Conservation (phyloP, 257 asterid species). For the Solanum phureja region DNA sequence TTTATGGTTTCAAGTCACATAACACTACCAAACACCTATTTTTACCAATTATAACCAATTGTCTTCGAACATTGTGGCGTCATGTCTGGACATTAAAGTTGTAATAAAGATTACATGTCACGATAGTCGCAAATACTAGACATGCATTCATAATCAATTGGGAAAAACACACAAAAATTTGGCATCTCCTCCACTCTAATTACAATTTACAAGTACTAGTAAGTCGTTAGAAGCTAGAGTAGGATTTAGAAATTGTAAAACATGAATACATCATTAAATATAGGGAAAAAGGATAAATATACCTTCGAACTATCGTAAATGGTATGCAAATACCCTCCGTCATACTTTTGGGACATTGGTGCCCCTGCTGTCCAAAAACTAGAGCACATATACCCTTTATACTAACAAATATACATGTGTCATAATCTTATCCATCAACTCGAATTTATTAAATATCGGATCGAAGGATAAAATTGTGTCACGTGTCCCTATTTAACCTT, state of each 20-base stretch:
- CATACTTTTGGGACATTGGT: no score
- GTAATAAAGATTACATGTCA: not conserved
- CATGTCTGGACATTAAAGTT: not conserved
- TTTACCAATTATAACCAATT: not conserved
- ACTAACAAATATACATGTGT: no score
- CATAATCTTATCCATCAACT: no score
- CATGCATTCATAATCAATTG: not conserved
- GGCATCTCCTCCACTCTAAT: not conserved
- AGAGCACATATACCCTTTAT: no score
- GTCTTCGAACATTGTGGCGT: not conserved
- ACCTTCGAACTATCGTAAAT: no score
- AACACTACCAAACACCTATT: not conserved
- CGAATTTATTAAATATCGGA: no score
- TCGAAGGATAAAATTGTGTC: no score
- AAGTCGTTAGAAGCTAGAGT: not conserved
- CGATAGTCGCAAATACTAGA: not conserved
- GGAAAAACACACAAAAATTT: not conserved
- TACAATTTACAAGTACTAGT: not conserved
- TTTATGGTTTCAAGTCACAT: not conserved
- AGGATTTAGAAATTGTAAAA: not conserved
- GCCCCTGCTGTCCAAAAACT: no score
- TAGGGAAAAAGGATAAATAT: no score
- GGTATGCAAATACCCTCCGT: accelerated
- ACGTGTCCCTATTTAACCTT: no score
- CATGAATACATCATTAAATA: not conserved